phyloP scores from a whole-genome alignment of 495 filamentous ascomycete species.

The Hyaloscypha finlandica region DNA sequence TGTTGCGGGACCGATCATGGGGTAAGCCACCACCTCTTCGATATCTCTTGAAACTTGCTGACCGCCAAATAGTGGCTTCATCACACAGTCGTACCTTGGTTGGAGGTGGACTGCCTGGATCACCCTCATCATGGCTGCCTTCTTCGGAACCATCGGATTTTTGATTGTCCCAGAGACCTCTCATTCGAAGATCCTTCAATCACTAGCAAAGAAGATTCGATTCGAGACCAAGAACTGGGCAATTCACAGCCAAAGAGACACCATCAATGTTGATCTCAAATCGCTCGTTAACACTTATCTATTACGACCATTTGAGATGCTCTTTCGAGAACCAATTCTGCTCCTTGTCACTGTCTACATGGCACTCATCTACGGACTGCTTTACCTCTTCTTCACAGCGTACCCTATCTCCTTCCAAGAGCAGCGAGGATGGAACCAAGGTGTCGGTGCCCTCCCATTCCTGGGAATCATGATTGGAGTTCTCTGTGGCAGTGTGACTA shows the following conservation, averaged over 20 bases:
- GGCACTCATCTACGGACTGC: conserved; percentile 54
- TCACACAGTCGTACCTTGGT: conserved; percentile 58
- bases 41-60: conserved; percentile 50
- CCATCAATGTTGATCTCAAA: conserved; percentile 15
- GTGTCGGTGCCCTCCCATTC: conserved; percentile 78
- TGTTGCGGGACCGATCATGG: conserved; percentile 67
- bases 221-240: conserved; percentile 32
- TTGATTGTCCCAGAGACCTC: conserved; percentile 57
- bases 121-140: conserved; percentile 54
- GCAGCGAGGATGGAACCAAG: conserved; percentile 68
- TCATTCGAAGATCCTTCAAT: conserved; percentile 55
- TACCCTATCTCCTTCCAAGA: conserved; percentile 75
- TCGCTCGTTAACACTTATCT: conserved; percentile 24
- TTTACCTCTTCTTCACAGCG: conserved; percentile 68
- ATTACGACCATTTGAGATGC: conserved; percentile 45
- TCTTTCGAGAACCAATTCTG: conserved; percentile 70
- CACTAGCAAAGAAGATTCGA: conserved; percentile 58
- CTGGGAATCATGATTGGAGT: conserved; percentile 71
- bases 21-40: conserved; percentile 52
- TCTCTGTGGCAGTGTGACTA: conserved; percentile 59
- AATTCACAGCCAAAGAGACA: conserved; percentile 24
- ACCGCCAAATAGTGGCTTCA: conserved; percentile 67
- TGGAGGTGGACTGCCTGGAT: conserved; percentile 71
- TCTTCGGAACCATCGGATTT: conserved; percentile 40
- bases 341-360: conserved; percentile 67